A percentile compares a stretch with the other conserved stretches of the same genome.
Conservation (phyloP, 108 stramenopile species). For the Cyclotella atomus region DNA sequence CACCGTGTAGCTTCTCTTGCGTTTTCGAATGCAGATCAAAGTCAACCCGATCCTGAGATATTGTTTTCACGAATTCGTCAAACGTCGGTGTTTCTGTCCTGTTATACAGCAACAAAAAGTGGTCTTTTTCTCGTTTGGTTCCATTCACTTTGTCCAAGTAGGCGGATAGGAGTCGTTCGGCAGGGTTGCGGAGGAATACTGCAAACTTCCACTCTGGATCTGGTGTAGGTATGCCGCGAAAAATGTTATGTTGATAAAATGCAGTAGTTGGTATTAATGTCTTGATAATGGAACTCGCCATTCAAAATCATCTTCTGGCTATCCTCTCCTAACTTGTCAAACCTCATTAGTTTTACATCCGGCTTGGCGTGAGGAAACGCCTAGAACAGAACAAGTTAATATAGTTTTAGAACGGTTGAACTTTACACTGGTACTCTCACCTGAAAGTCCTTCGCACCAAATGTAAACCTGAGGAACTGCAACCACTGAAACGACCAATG, state of each 20-base stretch:
- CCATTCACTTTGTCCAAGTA: slow-evolving; percentile 36
- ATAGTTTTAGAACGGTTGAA: too few species aligned
- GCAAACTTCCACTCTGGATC: slow-evolving; percentile 27
- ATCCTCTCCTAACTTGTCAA: slow-evolving; percentile 25
- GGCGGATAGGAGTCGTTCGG: slow-evolving; percentile 20
- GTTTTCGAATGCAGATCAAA: neutral
- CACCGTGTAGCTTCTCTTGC: slow-evolving; percentile 1
- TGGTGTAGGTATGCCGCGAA: neutral
- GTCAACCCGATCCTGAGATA: slow-evolving; percentile 12
- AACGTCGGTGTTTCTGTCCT: slow-evolving; percentile 21
- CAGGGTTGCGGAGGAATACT: slow-evolving; percentile 28
- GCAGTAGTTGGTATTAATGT: neutral
- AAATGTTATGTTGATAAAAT: too few species aligned
- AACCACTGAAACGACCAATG: too few species aligned
- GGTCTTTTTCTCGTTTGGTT: slow-evolving; percentile 20
- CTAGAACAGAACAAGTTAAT: slow-evolving; percentile 1
- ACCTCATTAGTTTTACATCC: slow-evolving; percentile 32
- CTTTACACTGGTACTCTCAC: neutral
- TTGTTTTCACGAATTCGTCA: slow-evolving; percentile 46
- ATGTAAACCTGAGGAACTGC: slow-evolving; percentile 49
- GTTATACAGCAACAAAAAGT: slow-evolving; percentile 12
- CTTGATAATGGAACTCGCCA: neutral
- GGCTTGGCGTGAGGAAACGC: slow-evolving; percentile 45
- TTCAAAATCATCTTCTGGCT: slow-evolving; percentile 26
- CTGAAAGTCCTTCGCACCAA: slow-evolving; percentile 56